Percentiles rank a stretch among this genome's conserved stretches.
Evolutionary conservation across 257 asterid genomes (phyloP).

Genomic region (Solanum peruvianum): DNA sequence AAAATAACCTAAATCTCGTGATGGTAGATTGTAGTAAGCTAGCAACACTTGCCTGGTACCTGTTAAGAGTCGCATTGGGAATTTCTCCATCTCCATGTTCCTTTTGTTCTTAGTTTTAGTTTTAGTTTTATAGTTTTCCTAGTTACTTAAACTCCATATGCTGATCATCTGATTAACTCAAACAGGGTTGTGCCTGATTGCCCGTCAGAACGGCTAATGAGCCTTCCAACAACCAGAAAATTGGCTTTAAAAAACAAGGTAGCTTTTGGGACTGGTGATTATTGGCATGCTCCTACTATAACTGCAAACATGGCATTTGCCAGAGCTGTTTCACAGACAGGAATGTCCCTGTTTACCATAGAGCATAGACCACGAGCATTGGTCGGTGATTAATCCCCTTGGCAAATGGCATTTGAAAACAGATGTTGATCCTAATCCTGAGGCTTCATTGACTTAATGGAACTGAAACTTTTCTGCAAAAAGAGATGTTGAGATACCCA

Average conservation of each 20-base stretch:
- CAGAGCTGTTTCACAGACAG: conserved; percentile 83
- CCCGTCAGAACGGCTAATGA: conserved; percentile 63
- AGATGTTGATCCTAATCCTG: not conserved
- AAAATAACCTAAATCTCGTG: not conserved
- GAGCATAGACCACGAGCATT: conserved; percentile 88
- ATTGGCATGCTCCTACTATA: conserved; percentile 70
- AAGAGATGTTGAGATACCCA: not conserved
- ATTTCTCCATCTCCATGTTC: not conserved
- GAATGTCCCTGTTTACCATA: conserved; percentile 63
- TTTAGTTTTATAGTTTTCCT: not conserved
- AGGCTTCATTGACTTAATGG: not conserved
- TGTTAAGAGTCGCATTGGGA: not conserved
- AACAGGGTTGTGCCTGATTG: conserved; percentile 77
- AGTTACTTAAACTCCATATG: not conserved
- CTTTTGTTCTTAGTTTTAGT: not conserved
- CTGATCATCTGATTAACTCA: conserved; percentile 7
- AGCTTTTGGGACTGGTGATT: conserved; percentile 90
- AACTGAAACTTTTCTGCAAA: not conserved
- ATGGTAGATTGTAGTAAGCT: not conserved
- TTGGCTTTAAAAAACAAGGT: conserved; percentile 80
- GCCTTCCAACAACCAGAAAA: conserved; percentile 82
- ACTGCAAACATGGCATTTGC: conserved; percentile 92
- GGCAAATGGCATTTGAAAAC: not conserved
- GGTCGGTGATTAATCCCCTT: conserved; percentile 45
- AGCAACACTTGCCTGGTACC: not conserved